Evolutionary conservation across 148 eudicot genomes (phyloP), one percentile per base, ranked within the genome.

Genomic region (Arbutus unedo): DNA sequence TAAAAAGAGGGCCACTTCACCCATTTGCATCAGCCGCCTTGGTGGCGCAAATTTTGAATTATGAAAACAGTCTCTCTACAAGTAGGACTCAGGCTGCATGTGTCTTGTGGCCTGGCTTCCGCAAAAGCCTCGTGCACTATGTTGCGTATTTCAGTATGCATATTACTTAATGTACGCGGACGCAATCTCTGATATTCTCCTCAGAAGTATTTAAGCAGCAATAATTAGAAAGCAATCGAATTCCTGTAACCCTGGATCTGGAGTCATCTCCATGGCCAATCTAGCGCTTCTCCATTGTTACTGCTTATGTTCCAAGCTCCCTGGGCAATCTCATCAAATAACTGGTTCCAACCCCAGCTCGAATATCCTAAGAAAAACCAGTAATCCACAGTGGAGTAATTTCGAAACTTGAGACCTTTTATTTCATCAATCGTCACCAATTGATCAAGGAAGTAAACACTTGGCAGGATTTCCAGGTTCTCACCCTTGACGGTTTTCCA

Each of bases 321-420:
- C 83, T 88, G 90, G 49, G 89, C 85, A 81, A 95, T 92, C 90
- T 95, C 98, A 72, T 80, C 79, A 77, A 82, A 88, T 48, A 95
- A 87, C 81, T 91, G 98, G 67, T 88, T 88, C 97, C 96, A 91
- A 59, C 85, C 88, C 98, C 98, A 95, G 16, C 92, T 89, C 5
- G 93, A 90, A 81, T 87, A 93, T 6, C 98, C 98, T 76, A 91
- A 79, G 82, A 95, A 95, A 91, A 95, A 95, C 98, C 96, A 93
- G 77, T 81, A 91, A 64, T 90, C 92, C 9, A 51, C 41, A 75
- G 86, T 82, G 76, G 92, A 89, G 71, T 79, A 79, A 45, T 89
- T 88, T 72, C 91, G 92, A 15, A 70, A 81, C 81, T 84, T 87
- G n/a, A 95, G 55, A 51, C 87, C 89, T 85, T 86, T 76, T 3